Evolutionary conservation across 208 protist species (phyloP).

Genomic region (Acanthamoeba comandoni): DNA sequence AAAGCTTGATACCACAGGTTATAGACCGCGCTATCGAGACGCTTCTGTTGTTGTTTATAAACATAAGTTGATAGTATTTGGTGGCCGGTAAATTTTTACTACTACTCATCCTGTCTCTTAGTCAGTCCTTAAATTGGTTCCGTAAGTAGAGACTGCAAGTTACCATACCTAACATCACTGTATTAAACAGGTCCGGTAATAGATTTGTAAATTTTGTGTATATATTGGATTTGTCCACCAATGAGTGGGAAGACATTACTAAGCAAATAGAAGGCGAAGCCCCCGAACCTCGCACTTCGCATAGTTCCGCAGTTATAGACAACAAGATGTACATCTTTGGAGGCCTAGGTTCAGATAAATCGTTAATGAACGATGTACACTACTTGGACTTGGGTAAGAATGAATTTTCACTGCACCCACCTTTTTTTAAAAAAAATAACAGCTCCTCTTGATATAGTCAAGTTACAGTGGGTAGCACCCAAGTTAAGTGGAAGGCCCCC

Average conservation of each 20-base stretch:
- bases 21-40: conserved; percentile 34
- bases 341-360: conserved; percentile 37
- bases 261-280: conserved; percentile 29
- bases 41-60: conserved; percentile 26
- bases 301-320: conserved; percentile 44
- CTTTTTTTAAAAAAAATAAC: no score
- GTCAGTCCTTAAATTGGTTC: no score
- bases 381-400: conserved; percentile 58
- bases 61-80: conserved; percentile 34
- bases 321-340: conserved; percentile 68
- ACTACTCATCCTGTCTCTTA: no score
- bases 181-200: conserved; percentile 4
- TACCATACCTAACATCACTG: no score
- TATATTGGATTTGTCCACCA: conserved; percentile 32
- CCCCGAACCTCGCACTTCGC: conserved; percentile 31
- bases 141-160: no score
- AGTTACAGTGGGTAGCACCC: conserved; percentile 37
- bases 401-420: no score
- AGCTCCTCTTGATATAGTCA: no score
- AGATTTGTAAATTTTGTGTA: conserved; percentile 29
- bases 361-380: conserved; percentile 51
- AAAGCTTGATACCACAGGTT: conserved; percentile 19
- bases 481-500: conserved; percentile 20
- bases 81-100: neutral
- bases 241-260: conserved; percentile 43